phyloP scores from a whole-genome alignment of 2,329 filamentous ascomycete genomes.

The Apiospora rasikravindrae region DNA sequence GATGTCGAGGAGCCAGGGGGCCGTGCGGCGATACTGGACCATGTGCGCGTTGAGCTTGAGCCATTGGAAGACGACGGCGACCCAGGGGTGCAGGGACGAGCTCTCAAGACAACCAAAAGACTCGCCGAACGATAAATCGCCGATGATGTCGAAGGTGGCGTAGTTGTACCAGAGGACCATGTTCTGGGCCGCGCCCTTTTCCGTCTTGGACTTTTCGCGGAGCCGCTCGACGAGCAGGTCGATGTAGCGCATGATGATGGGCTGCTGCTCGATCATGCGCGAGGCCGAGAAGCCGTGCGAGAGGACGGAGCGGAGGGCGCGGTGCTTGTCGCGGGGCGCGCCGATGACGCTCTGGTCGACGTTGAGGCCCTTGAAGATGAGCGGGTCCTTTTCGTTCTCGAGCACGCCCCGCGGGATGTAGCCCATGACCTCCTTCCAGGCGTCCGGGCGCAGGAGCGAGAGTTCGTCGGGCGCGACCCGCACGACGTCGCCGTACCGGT shows the following conservation, averaged over 20 bases:
- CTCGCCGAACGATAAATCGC: slow-evolving; percentile 29
- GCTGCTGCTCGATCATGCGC: slow-evolving; percentile 30
- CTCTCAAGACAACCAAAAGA: slow-evolving; percentile 28
- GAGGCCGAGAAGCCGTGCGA: slow-evolving; percentile 30
- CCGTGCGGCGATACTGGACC: background rate
- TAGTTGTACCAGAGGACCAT: slow-evolving; percentile 27
- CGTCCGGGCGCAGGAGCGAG: slow-evolving; percentile 41
- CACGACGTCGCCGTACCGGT: slow-evolving; percentile 45
- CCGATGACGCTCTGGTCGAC: slow-evolving; percentile 36
- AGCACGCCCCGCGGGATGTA: slow-evolving; percentile 27
- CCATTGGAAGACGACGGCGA: slow-evolving; percentile 24
- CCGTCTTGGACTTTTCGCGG: slow-evolving; percentile 4
- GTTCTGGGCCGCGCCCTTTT: slow-evolving; percentile 8
- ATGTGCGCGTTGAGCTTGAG: background rate
- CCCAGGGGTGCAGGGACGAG: slow-evolving; percentile 26
- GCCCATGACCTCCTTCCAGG: slow-evolving; percentile 40
- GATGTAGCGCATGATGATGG: slow-evolving; percentile 29
- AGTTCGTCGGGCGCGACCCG: slow-evolving; percentile 47
- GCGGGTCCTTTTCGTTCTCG: slow-evolving; percentile 35
- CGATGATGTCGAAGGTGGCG: slow-evolving; percentile 32
- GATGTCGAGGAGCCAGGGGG: background rate
- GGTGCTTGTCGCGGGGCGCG: slow-evolving; percentile 32
- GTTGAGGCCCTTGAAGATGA: slow-evolving; percentile 33
- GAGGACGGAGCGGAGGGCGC: slow-evolving; percentile 22
- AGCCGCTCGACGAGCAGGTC: slow-evolving; percentile 28